Conservation (phyloP, 306 rosid genomes). For the Dryas octopetala region DNA sequence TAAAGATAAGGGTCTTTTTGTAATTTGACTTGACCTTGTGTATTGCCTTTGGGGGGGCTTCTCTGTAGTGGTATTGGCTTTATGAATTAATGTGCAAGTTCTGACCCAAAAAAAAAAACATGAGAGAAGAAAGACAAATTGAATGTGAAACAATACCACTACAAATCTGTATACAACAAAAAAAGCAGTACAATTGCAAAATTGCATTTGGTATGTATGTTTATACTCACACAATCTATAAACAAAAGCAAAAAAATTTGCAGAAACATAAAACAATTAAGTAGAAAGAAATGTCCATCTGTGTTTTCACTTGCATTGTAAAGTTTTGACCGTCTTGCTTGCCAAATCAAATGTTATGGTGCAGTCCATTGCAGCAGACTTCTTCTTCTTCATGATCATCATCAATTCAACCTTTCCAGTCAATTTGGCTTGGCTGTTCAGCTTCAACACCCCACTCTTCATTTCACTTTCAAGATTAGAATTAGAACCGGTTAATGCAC, state of each 20-base stretch:
- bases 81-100: no score
- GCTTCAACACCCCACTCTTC: background rate
- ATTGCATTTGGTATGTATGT: no score
- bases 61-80: no score
- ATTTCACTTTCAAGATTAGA: background rate
- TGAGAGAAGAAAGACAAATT: no score
- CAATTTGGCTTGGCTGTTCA: background rate
- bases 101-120: no score
- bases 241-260: background rate
- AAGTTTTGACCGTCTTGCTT: background rate
- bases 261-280: background rate
- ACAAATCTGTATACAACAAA: background rate
- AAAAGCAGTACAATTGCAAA: no score
- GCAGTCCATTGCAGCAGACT: background rate
- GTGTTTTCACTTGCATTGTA: background rate
- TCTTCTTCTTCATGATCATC: background rate
- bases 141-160: background rate
- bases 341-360: background rate
- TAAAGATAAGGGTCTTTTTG: no score
- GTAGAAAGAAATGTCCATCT: background rate
- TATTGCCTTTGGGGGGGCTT: no score
- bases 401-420: slow-evolving; percentile 1
- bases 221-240: no score
- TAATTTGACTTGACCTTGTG: no score
- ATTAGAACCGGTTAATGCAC: background rate